A percentile compares a stretch with the other conserved stretches of the same genome.
Evolutionary conservation across 2,329 filamentous ascomycete species (phyloP).

Genomic region (Epichloe typhina): DNA sequence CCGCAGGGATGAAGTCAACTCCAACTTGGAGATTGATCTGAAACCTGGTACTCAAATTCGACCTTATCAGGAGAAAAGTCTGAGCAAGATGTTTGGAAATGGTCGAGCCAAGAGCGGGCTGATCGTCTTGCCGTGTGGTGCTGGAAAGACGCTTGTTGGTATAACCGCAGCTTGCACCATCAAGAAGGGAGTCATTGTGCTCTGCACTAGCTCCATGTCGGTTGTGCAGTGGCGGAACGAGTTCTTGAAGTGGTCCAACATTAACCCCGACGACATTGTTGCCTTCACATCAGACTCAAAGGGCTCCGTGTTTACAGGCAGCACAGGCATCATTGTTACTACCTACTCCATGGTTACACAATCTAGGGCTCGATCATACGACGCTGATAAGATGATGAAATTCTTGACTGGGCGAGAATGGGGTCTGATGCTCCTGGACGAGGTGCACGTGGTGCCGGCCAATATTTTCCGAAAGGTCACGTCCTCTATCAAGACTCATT

Average conservation of each 20-base stretch:
- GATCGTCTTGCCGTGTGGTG: conserved; percentile 91
- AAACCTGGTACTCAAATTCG: conserved; percentile 82
- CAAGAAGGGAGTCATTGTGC: conserved; percentile 88
- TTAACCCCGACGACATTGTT: conserved; percentile 79
- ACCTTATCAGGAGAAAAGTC: conserved; percentile 90
- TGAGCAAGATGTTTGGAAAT: conserved; percentile 99
- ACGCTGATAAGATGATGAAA: conserved; percentile 95
- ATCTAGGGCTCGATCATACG: conserved; percentile 73
- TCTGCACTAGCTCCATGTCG: conserved; percentile 96
- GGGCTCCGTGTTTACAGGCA: conserved; percentile 61
- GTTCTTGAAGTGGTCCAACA: conserved; percentile 97
- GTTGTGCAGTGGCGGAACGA: conserved; percentile 94
- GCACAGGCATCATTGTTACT: conserved; percentile 91
- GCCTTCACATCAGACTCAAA: conserved; percentile 94
- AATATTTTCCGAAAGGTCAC: conserved; percentile 94
- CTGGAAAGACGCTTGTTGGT: conserved; percentile 94
- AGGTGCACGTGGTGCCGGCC: conserved; percentile 95
- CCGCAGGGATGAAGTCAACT: conserved; percentile 75
- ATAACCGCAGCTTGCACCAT: conserved; percentile 97
- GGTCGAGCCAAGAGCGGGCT: conserved; percentile 94
- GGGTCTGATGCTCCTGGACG: conserved; percentile 93
- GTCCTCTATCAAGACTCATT: conserved; percentile 83
- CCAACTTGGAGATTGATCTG: conserved; percentile 86
- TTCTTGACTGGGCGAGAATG: conserved; percentile 83
- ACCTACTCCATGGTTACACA: conserved; percentile 99